These are phyloP conservation scores for Pterothamnion heteromorphum DNA, from an alignment of 31 red algal species.

Conservation along the genomic window DNA sequence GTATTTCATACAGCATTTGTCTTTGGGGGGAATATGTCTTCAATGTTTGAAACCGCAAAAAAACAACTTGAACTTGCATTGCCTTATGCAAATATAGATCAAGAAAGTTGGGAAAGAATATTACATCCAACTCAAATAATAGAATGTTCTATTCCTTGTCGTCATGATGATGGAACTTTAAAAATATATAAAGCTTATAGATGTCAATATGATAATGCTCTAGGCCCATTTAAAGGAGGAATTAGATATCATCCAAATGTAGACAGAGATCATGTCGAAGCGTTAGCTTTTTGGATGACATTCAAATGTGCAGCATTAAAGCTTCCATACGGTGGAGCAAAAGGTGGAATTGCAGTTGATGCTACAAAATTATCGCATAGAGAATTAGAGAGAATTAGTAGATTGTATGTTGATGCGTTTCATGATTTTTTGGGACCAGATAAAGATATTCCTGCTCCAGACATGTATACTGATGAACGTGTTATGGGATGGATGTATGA, in stretches of 20 bases:
- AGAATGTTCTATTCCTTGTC: too few species aligned
- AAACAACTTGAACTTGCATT: too few species aligned
- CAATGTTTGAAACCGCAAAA: too few species aligned
- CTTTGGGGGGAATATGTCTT: too few species aligned
- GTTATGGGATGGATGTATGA: constrained; percentile 31
- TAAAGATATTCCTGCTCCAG: constrained; percentile 69
- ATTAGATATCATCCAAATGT: constrained; percentile 83
- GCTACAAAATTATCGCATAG: constrained; percentile 57
- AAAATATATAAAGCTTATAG: constrained; percentile 83
- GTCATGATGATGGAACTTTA: constrained; percentile 70
- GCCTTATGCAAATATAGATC: too few species aligned
- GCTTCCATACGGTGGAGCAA: constrained; percentile 95
- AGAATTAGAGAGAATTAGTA: constrained; percentile 84
- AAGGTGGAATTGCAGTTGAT: constrained; percentile 89
- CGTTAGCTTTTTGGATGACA: constrained; percentile 91
- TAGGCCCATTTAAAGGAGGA: constrained; percentile 90
- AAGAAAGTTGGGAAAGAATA: too few species aligned
- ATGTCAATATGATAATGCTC: constrained; percentile 79
- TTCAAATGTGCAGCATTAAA: constrained; percentile 98
- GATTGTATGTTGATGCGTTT: constrained; percentile 82
- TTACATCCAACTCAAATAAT: too few species aligned
- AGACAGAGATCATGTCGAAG: constrained; percentile 80
- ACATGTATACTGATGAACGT: constrained; percentile 58
- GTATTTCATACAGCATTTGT: too few species aligned
- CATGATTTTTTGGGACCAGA: constrained; percentile 59